These are phyloP conservation scores for Eucalyptus marginata DNA, from an alignment of 345 rosid species.

Conservation along the genomic window DNA sequence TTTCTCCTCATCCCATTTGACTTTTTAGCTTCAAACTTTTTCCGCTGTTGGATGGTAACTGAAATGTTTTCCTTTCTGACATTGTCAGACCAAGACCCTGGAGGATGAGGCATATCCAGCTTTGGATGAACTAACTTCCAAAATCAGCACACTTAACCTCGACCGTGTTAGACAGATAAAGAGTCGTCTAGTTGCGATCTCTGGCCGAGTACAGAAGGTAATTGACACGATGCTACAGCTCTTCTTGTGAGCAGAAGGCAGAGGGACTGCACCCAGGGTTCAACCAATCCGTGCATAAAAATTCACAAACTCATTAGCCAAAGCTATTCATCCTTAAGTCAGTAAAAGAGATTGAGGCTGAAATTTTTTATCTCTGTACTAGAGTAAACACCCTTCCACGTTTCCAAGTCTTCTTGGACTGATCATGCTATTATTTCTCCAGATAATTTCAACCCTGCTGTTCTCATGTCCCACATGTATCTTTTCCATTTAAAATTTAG, in stretches of 20 bases:
- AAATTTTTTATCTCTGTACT: neutral
- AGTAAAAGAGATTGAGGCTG: neutral
- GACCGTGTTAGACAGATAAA: constrained; percentile 71
- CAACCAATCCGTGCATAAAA: neutral
- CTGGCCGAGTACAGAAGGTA: constrained; percentile 79
- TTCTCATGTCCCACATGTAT: neutral
- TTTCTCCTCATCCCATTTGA: neutral
- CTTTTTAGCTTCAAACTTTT: neutral
- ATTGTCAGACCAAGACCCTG: constrained; percentile 35
- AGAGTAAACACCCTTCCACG: neutral
- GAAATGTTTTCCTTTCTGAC: neutral
- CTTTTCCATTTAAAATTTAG: neutral
- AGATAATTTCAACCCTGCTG: neutral
- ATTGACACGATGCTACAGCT: neutral
- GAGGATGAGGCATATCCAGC: constrained; percentile 82
- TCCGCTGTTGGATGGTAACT: neutral
- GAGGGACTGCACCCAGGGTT: neutral
- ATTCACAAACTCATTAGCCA: neutral
- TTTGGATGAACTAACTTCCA: constrained; percentile 70
- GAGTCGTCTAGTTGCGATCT: constrained; percentile 60
- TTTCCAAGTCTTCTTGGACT: neutral
- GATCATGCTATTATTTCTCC: neutral
- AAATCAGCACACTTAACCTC: constrained; percentile 65
- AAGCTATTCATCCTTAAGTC: neutral
- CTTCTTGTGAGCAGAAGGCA: neutral